phyloP scores from a whole-genome alignment of 164 flowering plant genomes.

The Tinospora cordifolia region DNA sequence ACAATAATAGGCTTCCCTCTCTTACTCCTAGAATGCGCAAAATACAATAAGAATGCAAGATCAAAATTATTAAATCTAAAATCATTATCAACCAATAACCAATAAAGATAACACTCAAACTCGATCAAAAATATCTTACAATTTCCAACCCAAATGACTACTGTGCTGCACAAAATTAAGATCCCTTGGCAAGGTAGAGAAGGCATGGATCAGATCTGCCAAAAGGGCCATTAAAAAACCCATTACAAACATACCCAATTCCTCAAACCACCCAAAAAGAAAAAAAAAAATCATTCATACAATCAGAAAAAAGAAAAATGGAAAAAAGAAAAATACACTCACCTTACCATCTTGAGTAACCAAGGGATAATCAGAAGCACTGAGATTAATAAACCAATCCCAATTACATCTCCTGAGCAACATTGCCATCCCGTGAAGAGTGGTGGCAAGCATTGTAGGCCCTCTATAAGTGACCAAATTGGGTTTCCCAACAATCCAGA shows the following conservation, averaged over 20 bases:
- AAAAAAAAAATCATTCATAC: background rate
- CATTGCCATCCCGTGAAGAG: constrained; percentile 75
- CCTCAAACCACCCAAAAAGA: background rate
- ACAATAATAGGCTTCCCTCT: constrained; percentile 83
- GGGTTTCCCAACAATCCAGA: constrained; percentile 62
- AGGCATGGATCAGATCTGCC: constrained; percentile 78
- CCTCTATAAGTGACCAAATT: constrained; percentile 91
- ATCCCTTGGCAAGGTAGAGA: constrained; percentile 69
- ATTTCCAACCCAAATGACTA: constrained; percentile 84
- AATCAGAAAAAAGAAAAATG: no score
- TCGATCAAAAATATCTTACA: background rate
- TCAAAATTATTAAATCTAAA: background rate
- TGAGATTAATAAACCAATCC: constrained; percentile 99
- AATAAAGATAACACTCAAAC: no score
- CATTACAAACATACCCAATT: constrained; percentile 2
- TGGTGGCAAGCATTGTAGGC: constrained; percentile 83
- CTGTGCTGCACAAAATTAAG: constrained; percentile 81
- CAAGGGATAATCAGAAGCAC: constrained; percentile 91
- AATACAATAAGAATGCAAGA: no score
- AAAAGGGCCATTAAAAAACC: constrained; percentile 7
- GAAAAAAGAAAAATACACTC: constrained; percentile 36
- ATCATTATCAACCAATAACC: no score
- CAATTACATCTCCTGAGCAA: constrained; percentile 60
- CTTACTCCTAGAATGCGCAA: constrained; percentile 47
- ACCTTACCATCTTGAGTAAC: constrained; percentile 98